Percentiles rank a stretch among this genome's conserved stretches.
These are phyloP conservation scores for Fusarium fracticaudum DNA, from an alignment of 2,329 filamentous ascomycete species.

Conservation along the genomic window DNA sequence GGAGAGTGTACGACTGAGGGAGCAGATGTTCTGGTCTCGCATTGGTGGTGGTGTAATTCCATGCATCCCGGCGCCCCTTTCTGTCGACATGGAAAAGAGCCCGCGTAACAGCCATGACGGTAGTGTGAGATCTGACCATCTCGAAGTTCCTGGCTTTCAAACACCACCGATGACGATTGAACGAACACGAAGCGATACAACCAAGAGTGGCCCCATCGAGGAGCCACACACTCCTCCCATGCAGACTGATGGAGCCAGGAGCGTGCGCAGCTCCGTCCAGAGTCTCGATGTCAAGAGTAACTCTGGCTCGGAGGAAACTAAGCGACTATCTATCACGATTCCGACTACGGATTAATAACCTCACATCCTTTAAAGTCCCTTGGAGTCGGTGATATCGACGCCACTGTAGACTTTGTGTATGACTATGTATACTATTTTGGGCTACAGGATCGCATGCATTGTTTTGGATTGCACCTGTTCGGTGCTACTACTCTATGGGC, in stretches of 20 bases:
- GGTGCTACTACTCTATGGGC: not conserved
- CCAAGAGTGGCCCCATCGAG: slow-evolving; percentile 26
- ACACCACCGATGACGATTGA: slow-evolving; percentile 38
- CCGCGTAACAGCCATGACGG: slow-evolving; percentile 49
- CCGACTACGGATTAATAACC: slow-evolving; percentile 28
- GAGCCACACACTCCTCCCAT: slow-evolving; percentile 46
- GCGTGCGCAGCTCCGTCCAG: slow-evolving; percentile 41
- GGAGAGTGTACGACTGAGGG: slow-evolving; percentile 86
- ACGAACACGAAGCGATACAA: slow-evolving; percentile 21
- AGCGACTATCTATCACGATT: slow-evolving; percentile 45
- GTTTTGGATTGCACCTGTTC: slow-evolving; percentile 7
- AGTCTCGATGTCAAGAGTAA: slow-evolving; percentile 42
- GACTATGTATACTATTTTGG: slow-evolving; percentile 35
- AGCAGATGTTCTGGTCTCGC: slow-evolving; percentile 97
- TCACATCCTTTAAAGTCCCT: slow-evolving; percentile 2
- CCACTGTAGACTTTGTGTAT: slow-evolving; percentile 31
- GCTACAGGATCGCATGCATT: slow-evolving; percentile 29
- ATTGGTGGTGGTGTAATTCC: slow-evolving; percentile 93
- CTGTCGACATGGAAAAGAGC: slow-evolving; percentile 47
- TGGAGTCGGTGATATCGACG: not conserved
- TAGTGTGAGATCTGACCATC: slow-evolving; percentile 22
- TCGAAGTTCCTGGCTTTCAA: slow-evolving; percentile 36
- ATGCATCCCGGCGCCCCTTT: slow-evolving; percentile 49
- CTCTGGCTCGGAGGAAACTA: slow-evolving; percentile 37
- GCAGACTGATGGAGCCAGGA: slow-evolving; percentile 41